These are phyloP conservation scores for Nakaseomyces nivariensis DNA, from an alignment of 1,139 yeast genomes.

Conservation along the genomic window DNA sequence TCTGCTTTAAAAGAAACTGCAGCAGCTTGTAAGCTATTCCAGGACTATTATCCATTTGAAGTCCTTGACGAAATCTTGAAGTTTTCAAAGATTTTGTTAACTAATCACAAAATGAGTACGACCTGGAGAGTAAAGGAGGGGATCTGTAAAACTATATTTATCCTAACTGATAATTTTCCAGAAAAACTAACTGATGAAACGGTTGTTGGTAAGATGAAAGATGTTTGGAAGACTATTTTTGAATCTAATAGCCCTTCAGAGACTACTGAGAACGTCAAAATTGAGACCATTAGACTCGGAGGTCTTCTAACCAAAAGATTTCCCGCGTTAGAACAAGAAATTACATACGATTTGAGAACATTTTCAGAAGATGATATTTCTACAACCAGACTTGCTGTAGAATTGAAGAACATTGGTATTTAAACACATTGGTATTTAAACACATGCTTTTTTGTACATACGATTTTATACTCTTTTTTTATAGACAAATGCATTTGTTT, in stretches of 20 bases:
- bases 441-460: neutral
- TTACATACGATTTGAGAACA: constrained; percentile 26
- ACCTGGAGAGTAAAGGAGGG: constrained; percentile 54
- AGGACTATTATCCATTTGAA: constrained; percentile 2
- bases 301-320: constrained; percentile 19
- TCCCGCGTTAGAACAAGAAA: constrained; percentile 9
- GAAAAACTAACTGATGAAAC: constrained; percentile 7
- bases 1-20: constrained; percentile 21
- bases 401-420: constrained; percentile 27
- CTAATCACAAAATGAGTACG: constrained; percentile 30
- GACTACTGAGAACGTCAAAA: constrained; percentile 54
- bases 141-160: constrained; percentile 33
- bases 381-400: constrained; percentile 33
- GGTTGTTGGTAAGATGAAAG: constrained; percentile 9
- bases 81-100: constrained; percentile 21
- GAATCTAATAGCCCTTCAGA: constrained; percentile 34
- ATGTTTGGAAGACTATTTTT: constrained; percentile 28
- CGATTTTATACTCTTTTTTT: neutral
- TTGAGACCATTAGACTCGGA: constrained; percentile 39
- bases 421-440: neutral
- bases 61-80: constrained; percentile 19
- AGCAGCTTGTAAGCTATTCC: constrained; percentile 11
- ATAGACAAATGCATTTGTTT: neutral
- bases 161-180: constrained; percentile 16
- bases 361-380: constrained; percentile 26